These are phyloP conservation scores for Eucalyptus tenuipes DNA, from an alignment of 345 rosid genomes.

Conservation along the genomic window DNA sequence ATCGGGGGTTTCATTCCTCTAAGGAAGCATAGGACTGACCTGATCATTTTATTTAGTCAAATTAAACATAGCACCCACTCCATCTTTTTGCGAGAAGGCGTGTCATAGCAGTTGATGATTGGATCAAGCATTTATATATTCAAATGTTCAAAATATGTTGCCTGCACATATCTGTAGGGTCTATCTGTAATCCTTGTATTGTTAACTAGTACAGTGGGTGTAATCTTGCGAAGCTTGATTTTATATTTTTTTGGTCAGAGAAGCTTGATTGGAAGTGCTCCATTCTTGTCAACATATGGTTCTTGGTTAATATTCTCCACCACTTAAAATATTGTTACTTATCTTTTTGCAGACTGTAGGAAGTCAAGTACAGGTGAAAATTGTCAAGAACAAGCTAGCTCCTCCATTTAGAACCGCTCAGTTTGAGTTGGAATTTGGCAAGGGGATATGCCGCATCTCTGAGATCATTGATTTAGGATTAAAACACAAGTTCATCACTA, in stretches of 20 bases:
- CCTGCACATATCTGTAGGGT: not conserved
- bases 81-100: not conserved
- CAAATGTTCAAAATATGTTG: not conserved
- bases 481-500: conserved; percentile 57
- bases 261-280: not conserved
- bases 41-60: not conserved
- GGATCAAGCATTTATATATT: not conserved
- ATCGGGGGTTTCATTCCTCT: not conserved
- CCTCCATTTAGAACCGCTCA: conserved; percentile 80
- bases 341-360: conserved; percentile 48
- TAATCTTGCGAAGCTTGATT: not conserved
- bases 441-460: conserved; percentile 64
- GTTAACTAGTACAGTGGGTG: not conserved
- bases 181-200: not conserved
- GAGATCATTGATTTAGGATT: conserved; percentile 74
- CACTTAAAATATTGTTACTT: not conserved
- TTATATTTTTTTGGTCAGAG: too few species aligned
- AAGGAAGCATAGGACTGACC: not conserved
- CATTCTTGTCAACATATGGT: not conserved
- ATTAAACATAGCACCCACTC: not conserved
- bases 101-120: not conserved
- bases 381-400: conserved; percentile 93
- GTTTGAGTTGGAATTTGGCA: conserved; percentile 93
- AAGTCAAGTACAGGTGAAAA: conserved; percentile 64
- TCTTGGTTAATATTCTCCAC: not conserved